Base-by-base conservation (phyloP, 2,329 filamentous ascomycete species). In the Colletotrichum agaves region DNA sequence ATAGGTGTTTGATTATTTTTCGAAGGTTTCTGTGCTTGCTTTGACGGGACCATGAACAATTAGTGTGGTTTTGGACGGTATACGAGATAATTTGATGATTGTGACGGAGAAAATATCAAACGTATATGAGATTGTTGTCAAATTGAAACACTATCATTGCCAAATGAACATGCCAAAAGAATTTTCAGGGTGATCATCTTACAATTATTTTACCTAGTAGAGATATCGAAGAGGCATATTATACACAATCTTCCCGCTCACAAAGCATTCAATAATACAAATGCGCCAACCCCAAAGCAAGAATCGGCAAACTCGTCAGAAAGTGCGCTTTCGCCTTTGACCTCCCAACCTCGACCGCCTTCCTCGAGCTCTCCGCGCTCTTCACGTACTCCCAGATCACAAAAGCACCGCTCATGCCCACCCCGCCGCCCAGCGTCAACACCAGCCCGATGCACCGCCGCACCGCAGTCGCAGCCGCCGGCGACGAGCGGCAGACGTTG, bases 351-450 rank as follows among this genome's bases (percentile, higher is more conserved):
- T 53, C 61, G 11, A 58, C 23, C 4, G 53, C 64, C 46, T 59
- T 62, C 15, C 10, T n/a, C 3, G 60, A 63, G 13, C 46, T 44
- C 11, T n/a, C 64, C 0, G 60, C 27, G 4, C 61, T 64, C 23
- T 13, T 46, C 7, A 64, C 12, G 7, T 67, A 67, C 31, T 64
- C 61, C 4, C 50, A 44, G 7, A 67, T 56, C 10, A 67, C 46
- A 5, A 44, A 61, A 1, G 64, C 61, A 12, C 64, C 61, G 61
- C 64, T 59, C 60, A 67, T 52, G 3, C 64, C 64, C 5, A 67
- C 61, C 1, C 46, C 64, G 7, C 60, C 31, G 4, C 64, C 64
- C 37, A 67, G 61, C 19, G 44, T 59, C 21, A 67, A 33, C 21
- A 67, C 52, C 19, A 67, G 58, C 13, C 64, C 64, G 10, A 64